Conservation (phyloP, 108 stramenopile species). For the Stephanodiscus triporus region DNA sequence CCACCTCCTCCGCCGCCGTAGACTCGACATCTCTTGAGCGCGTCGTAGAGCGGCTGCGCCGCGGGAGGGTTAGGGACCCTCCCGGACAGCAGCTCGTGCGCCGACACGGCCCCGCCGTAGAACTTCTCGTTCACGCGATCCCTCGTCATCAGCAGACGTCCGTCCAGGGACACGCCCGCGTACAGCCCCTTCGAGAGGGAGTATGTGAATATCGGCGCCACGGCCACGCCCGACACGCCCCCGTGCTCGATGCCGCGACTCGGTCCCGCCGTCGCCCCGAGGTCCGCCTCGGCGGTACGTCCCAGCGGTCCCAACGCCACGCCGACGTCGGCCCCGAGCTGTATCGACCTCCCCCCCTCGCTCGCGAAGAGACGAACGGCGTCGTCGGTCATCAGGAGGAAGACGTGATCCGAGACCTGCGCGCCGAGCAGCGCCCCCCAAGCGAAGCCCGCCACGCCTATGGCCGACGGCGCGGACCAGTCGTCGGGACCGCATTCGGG, state of each 20-base stretch:
- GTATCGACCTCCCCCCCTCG: slow-evolving; percentile 71
- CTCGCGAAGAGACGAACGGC: slow-evolving; percentile 72
- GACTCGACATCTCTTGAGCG: slow-evolving; percentile 79
- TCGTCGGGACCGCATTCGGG: slow-evolving; percentile 41
- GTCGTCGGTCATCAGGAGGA: slow-evolving; percentile 92
- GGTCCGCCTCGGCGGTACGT: slow-evolving; percentile 85
- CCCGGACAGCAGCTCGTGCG: slow-evolving; percentile 72
- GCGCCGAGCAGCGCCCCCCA: slow-evolving; percentile 89
- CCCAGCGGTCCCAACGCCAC: slow-evolving; percentile 95
- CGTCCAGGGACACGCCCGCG: slow-evolving; percentile 93
- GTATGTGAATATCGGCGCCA: slow-evolving; percentile 95
- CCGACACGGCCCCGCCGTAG: slow-evolving; percentile 81
- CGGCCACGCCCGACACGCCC: slow-evolving; percentile 23
- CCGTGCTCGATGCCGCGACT: slow-evolving; percentile 23
- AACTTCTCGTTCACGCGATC: slow-evolving; percentile 95
- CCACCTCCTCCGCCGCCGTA: slow-evolving; percentile 51
- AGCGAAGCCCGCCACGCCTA: slow-evolving; percentile 82
- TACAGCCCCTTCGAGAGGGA: slow-evolving; percentile 91
- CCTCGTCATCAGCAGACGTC: slow-evolving; percentile 81
- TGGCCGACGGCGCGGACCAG: slow-evolving; percentile 91
- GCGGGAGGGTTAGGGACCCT: slow-evolving; percentile 79
- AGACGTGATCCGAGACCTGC: slow-evolving; percentile 89
- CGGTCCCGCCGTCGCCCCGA: slow-evolving; percentile 61
- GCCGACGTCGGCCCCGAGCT: slow-evolving; percentile 95
- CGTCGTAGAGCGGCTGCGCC: slow-evolving; percentile 90